Percentiles rank a stretch among this genome's conserved stretches.
phyloP scores from a whole-genome alignment of 2,329 filamentous ascomycete genomes.

The Fusarium pilosicola region DNA sequence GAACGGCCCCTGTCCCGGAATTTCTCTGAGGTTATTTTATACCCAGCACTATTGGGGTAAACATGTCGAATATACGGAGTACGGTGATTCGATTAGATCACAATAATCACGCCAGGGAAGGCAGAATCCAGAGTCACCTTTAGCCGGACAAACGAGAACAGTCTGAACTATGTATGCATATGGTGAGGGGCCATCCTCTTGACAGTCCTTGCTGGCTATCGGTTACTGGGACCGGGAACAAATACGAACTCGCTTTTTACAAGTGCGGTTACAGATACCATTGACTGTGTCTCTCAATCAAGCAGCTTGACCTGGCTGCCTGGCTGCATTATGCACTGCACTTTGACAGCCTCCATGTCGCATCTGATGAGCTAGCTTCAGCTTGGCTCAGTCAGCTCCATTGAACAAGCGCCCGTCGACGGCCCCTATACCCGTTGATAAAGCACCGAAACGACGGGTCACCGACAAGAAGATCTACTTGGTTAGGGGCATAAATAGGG shows the following conservation, averaged over 20 bases:
- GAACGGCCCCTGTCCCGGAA: constrained; percentile 19
- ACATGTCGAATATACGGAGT: not conserved
- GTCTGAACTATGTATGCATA: not conserved
- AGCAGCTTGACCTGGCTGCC: not conserved
- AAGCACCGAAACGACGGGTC: constrained; percentile 20
- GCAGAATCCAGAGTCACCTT: constrained; percentile 12
- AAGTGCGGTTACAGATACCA: not conserved
- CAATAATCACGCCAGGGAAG: constrained; percentile 6
- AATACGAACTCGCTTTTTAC: constrained; percentile 8
- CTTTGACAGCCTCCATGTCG: not conserved
- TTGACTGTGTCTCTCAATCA: not conserved
- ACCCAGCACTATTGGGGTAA: constrained; percentile 6
- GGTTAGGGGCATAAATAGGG: no score
- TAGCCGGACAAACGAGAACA: constrained; percentile 38
- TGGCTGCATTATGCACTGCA: not conserved
- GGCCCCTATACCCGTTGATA: constrained; percentile 13
- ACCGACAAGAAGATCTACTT: constrained; percentile 13
- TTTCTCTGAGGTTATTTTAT: constrained; percentile 8
- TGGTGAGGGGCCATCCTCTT: constrained; percentile 11
- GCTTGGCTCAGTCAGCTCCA: constrained; percentile 24
- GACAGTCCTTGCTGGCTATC: constrained; percentile 16
- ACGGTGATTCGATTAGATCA: constrained; percentile 4
- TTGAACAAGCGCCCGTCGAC: constrained; percentile 26
- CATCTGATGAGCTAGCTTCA: not conserved
- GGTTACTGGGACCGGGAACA: constrained; percentile 20